Evolutionary conservation across 2,329 filamentous ascomycete species (phyloP), one percentile per base, ranked within the genome.

Genomic region (Penicillium rolfsii): DNA sequence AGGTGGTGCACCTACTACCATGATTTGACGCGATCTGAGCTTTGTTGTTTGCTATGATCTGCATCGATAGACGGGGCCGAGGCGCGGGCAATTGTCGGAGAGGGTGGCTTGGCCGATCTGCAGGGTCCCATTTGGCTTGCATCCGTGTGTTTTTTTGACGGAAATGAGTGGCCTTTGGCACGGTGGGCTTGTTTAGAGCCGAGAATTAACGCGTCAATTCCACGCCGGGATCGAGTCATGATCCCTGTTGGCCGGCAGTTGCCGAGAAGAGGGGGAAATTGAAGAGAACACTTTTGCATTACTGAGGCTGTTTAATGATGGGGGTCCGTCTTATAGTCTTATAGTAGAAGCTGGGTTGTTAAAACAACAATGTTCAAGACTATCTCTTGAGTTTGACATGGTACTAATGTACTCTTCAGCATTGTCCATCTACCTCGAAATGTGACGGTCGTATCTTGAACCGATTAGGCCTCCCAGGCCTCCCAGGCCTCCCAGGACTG

Each of bases 81-180:
- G 54, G 56, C 14, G 40, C 61, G 58, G 59, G 54, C 53, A 60
- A 58, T 61, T 63, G 57, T 63, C 63, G 63, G 63, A 38, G 24
- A 49, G 26, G 14, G 26, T 35, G 33, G 58, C 58, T 61, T 62
- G 60, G 58, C 59, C 43, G 59, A 58, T 62, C 54, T 55, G 46
- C 63, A 67, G 56, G 61, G 61, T 4, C 35, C 35, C 28, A n/a
- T 41, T 22, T 43, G n/a, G 52, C 33, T 43, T 28, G 38, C 36
- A 40, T 36, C 4, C 9, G 16, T 46, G n/a, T 16, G n/a, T 8
- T 38, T 19, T 8, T 38, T 19, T 14, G 30, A 45, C 16, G 53
- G n/a, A 14, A 19, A 22, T 16, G 3, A 24, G 24, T 26, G 16
- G 24, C 16, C 28, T 24, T 43, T 46, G 11, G 46, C n/a, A 26